Evolutionary conservation across 306 rosid species (phyloP).

Genomic region (Leucaena leucocephala): DNA sequence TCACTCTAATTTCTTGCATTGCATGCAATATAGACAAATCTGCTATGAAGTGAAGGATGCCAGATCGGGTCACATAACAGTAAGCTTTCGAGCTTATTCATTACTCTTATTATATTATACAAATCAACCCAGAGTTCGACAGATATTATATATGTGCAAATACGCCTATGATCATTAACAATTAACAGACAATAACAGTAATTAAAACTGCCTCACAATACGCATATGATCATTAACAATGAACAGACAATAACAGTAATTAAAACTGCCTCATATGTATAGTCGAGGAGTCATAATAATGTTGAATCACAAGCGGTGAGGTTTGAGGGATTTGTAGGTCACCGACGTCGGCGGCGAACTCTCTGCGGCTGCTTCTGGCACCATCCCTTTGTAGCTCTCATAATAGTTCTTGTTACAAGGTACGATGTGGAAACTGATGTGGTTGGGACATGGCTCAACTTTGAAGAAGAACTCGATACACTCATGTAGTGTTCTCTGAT

Average conservation of each 20-base stretch:
- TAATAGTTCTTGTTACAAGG: constrained; percentile 47
- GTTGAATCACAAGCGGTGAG: constrained; percentile 32
- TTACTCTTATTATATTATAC: not conserved
- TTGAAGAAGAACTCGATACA: constrained; percentile 43
- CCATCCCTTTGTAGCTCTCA: not conserved
- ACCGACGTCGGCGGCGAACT: constrained; percentile 39
- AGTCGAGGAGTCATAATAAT: not conserved
- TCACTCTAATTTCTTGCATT: not conserved
- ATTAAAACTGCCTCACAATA: not conserved
- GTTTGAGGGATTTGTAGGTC: constrained; percentile 49
- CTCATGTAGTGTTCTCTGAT: constrained; percentile 43
- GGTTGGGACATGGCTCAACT: constrained; percentile 37
- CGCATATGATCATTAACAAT: not conserved
- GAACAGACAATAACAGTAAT: not conserved
- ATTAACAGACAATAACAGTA: not conserved
- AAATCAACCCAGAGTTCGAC: not conserved
- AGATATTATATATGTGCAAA: not conserved
- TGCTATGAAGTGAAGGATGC: not conserved
- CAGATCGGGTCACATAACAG: not conserved
- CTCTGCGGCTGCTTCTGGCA: not conserved
- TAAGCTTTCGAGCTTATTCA: not conserved
- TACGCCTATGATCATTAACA: not conserved
- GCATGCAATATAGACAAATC: not conserved
- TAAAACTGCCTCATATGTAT: not conserved
- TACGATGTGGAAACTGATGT: constrained; percentile 16